These are phyloP conservation scores for Psilocybe cubensis DNA, from an alignment of 768 basidiomycete genomes.

Conservation along the genomic window DNA sequence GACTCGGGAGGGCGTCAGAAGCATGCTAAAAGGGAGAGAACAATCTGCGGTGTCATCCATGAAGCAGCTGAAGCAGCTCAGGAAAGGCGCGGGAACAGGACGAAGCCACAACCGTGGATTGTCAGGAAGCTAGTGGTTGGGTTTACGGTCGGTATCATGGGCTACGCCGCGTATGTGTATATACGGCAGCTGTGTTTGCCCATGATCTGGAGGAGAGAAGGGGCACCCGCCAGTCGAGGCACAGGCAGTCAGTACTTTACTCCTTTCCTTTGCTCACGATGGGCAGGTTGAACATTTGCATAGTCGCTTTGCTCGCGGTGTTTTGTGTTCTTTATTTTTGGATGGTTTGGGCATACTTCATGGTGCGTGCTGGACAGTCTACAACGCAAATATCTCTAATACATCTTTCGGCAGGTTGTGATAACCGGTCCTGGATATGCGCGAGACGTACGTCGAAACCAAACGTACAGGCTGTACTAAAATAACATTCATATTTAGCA, in stretches of 20 bases:
- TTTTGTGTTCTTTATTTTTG: conserved; percentile 69
- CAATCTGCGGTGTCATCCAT: conserved; percentile 57
- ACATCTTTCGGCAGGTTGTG: conserved; percentile 49
- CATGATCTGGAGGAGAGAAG: conserved; percentile 56
- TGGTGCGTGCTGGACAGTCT: conserved; percentile 46
- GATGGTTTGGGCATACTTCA: conserved; percentile 79
- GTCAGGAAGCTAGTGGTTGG: conserved; percentile 69
- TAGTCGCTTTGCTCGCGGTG: conserved; percentile 70
- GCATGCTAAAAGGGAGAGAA: conserved; percentile 7
- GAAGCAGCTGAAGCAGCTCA: conserved; percentile 44
- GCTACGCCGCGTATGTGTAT: conserved; percentile 79
- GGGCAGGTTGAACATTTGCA: conserved; percentile 9
- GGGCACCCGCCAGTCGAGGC: conserved; percentile 49
- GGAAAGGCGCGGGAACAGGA: conserved; percentile 42
- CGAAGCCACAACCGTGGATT: conserved; percentile 73
- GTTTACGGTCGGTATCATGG: conserved; percentile 61
- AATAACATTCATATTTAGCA: conserved; percentile 10
- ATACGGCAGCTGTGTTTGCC: conserved; percentile 70
- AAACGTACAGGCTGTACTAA: not conserved
- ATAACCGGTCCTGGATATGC: conserved; percentile 73
- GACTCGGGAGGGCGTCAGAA: not conserved
- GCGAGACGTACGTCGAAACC: conserved; percentile 51
- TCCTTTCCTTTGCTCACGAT: not conserved
- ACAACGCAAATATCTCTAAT: not conserved
- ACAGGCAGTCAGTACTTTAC: conserved; percentile 66